Evolutionary conservation across 441 rosid species (phyloP).

Genomic region (Kokia cookei): DNA sequence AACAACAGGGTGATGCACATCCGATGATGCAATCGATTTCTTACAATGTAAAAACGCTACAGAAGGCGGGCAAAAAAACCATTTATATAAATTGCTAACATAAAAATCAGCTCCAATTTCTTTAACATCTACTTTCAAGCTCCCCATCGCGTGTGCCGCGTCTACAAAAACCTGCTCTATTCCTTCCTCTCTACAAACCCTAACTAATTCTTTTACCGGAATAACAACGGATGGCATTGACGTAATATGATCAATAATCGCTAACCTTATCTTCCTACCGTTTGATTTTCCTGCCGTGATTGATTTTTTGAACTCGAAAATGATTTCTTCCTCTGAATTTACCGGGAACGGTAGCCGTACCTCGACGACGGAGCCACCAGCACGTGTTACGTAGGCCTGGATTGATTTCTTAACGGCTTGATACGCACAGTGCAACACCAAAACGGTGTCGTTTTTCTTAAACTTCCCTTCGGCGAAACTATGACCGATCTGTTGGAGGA

Average conservation of each 20-base stretch:
- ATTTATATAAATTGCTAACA: not conserved
- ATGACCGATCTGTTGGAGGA: not conserved
- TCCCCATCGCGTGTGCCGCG: not conserved
- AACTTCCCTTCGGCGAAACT: not conserved
- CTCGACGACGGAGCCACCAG: not conserved
- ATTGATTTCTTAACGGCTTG: not conserved
- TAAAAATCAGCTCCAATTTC: not conserved
- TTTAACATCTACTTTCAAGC: not conserved
- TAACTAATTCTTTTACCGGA: not conserved
- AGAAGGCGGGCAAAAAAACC: not conserved
- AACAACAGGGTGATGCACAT: not conserved
- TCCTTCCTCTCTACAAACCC: not conserved
- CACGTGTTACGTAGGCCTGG: not conserved
- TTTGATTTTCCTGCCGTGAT: not conserved
- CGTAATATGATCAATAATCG: not conserved
- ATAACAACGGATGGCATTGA: not conserved
- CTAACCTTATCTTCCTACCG: not conserved
- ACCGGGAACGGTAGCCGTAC: not conserved
- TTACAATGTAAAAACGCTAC: not conserved
- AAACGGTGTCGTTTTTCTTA: not conserved
- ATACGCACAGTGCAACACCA: not conserved
- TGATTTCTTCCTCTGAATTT: not conserved
- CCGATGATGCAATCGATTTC: not conserved
- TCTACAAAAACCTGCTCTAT: not conserved
- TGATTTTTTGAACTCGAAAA: not conserved